Conservation (phyloP, 805 yeast species). For the Debaryomyces castellii region DNA sequence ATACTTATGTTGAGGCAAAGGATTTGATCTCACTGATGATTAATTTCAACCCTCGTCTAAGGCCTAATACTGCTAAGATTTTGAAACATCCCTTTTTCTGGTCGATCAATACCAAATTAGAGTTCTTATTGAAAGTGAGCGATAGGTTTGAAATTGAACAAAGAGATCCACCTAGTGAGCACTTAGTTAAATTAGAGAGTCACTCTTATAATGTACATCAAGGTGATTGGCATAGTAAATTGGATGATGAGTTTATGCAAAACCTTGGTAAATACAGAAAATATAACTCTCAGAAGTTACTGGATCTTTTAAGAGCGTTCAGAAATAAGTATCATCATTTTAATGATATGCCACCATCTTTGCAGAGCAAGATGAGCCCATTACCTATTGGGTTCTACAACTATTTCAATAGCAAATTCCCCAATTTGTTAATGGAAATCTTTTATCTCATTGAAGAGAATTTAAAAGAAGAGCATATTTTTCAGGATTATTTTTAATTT, state of each 20-base stretch:
- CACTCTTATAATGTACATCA: slow-evolving; percentile 49
- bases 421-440: slow-evolving; percentile 72
- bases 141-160: slow-evolving; percentile 87
- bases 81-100: slow-evolving; percentile 89
- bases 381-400: slow-evolving; percentile 81
- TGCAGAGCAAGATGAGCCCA: slow-evolving; percentile 69
- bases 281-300: slow-evolving; percentile 71
- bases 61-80: slow-evolving; percentile 72
- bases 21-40: slow-evolving; percentile 79
- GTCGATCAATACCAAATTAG: slow-evolving; percentile 70
- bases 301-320: slow-evolving; percentile 86
- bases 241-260: slow-evolving; percentile 72
- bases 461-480: slow-evolving; percentile 62
- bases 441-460: slow-evolving; percentile 60
- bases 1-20: slow-evolving; percentile 60
- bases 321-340: slow-evolving; percentile 94
- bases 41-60: slow-evolving; percentile 54
- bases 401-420: slow-evolving; percentile 76
- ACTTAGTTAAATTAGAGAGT: slow-evolving; percentile 56
- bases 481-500: slow-evolving; percentile 37
- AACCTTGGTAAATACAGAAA: slow-evolving; percentile 90
- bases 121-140: slow-evolving; percentile 81
- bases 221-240: slow-evolving; percentile 74
- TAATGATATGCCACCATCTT: slow-evolving; percentile 75
- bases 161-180: slow-evolving; percentile 72